Evolutionary conservation across 495 filamentous ascomycete species (phyloP).

Genomic region (Chaetomium cochliodes): DNA sequence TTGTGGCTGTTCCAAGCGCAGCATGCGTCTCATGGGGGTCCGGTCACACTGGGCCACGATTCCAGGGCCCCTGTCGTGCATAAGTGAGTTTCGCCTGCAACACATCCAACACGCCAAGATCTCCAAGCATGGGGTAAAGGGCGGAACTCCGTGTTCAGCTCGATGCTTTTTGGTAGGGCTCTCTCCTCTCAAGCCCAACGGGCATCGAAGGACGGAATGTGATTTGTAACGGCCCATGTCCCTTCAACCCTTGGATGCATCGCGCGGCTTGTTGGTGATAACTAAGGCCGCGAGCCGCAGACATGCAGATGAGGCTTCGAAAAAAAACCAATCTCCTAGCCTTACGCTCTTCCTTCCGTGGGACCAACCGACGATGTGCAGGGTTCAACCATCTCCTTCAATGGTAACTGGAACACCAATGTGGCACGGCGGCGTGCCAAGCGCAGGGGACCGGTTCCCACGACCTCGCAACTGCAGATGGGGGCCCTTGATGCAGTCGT

Average conservation of each 20-base stretch:
- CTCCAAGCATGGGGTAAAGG: background rate
- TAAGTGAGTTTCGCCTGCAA: background rate
- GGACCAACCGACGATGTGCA: constrained; percentile 1
- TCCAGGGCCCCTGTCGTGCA: background rate
- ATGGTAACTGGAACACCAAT: background rate
- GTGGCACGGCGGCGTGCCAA: constrained; percentile 3
- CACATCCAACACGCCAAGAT: background rate
- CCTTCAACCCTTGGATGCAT: background rate
- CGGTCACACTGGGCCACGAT: background rate
- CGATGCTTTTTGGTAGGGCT: background rate
- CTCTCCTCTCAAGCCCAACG: background rate
- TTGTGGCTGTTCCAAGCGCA: background rate
- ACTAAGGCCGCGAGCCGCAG: background rate
- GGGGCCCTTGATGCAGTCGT: background rate
- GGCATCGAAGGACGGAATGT: background rate
- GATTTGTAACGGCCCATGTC: background rate
- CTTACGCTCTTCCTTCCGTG: background rate
- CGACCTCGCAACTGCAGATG: background rate
- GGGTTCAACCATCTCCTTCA: background rate
- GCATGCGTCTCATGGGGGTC: background rate
- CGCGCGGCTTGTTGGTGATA: background rate
- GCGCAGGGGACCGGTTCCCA: background rate
- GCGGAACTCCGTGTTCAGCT: background rate
- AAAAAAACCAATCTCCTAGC: background rate
- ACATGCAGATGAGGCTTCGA: constrained; percentile 6